Evolutionary conservation across 768 basidiomycete species (phyloP), one percentile per base, ranked within the genome.

Genomic region (Boletus subcaerulescens): DNA sequence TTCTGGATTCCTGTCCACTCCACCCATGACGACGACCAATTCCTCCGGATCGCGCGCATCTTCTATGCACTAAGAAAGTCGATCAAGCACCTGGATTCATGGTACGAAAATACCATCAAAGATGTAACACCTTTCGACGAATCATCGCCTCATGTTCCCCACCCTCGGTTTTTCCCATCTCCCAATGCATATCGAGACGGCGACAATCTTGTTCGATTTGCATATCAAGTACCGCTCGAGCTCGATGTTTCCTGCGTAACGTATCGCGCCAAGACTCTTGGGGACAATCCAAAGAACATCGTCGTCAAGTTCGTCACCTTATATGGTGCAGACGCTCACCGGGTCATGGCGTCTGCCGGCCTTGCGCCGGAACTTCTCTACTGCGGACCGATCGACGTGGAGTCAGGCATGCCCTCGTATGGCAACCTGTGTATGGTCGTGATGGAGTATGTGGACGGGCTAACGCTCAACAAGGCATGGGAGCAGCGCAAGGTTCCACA

Each of bases 291-390:
- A 5, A 49, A 31, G 29, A 47, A 57, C 18, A 55, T 75, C 11
- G 68, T 75, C 0, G 67, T 78, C 50, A 77, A 76, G 56, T 77
- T 78, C 44, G 71, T 70, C 40, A 56, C 60, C 17, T 52, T 61
- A 9, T 77, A 77, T 53, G 65, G 71, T 29, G 55, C 15, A 12
- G 68, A 62, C 5, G 71, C 62, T 1, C 77, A 78, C 55, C 29
- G 53, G 26, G 45, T 63, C 17, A 69, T 78, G 50, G 74, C 73
- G 2, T 22, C 47, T 0, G 15, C 54, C 11, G 51, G 55, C 8
- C 49, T 65, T 11, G 72, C 71, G n/a, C 74, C 74, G 4, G 7
- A 59, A 48, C 63, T 77, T 31, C 54, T 64, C 6, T 75, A 74
- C 55, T 66, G 53, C 15, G 71, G 71, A 33, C 45, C 18, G 10